Evolutionary conservation across 2,329 filamentous ascomycete genomes (phyloP), one percentile per base, ranked within the genome.

Genomic region (Fusarium odoratissimum): DNA sequence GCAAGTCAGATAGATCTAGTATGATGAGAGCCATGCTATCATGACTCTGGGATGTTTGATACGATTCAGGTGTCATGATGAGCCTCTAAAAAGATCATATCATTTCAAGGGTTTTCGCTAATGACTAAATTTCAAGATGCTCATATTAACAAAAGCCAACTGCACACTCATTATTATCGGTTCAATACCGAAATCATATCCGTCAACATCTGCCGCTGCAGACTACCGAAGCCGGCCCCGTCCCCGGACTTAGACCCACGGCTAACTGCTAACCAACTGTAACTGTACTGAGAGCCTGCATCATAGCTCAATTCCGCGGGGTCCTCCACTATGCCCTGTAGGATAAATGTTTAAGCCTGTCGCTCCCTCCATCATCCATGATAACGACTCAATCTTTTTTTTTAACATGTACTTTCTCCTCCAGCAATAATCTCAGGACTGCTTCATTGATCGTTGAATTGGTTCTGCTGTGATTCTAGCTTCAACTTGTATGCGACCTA

Each of bases 281-380:
- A 38, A 51, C 48, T 42, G 41, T 41, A 61, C 58, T 42, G 30
- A 62, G 30, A 62, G 41, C 51, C 46, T 54, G n/a, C 52, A 67
- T 61, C 64, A 48, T 46, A 45, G 31, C 51, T 64, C 44, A 54
- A 56, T 67, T 45, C 64, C 70, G 66, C 49, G 66, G 66, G 70
- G 66, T 67, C 65, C 41, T 69, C 57, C 48, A 63, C 65, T 54
- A n/a, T 54, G 33, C 35, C 55, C 13, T 28, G 25, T 55, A 51
- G 76, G 76, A 75, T 78, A 76, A 78, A 78, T 63, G 65, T 78
- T 78, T 78, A 76, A 67, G 75, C 74, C 69, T 59, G n/a, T 55
- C 58, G 52, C 59, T 67, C 65, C 64, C 63, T 73, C 69, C 51
- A 56, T 64, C 51, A 49, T 51, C 58, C 44, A 57, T 52, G 56